phyloP scores from a whole-genome alignment of 2,329 filamentous ascomycete species.

The Exophiala calicioides region DNA sequence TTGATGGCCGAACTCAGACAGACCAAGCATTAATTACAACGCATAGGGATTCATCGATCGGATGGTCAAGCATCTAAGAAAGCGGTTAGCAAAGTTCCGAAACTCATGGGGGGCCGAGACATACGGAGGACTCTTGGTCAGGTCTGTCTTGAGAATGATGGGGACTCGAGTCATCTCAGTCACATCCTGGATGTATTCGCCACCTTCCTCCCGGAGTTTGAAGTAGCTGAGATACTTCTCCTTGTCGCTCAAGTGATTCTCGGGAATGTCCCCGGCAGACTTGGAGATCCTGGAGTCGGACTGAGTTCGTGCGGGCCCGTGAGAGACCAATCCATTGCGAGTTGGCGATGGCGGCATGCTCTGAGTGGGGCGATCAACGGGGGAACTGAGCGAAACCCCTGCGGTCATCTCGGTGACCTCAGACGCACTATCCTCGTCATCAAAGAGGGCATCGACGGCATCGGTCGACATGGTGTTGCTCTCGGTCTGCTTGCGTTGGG shows the following conservation, averaged over 20 bases:
- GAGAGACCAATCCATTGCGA: conserved; percentile 67
- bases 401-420: conserved; percentile 90
- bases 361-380: conserved; percentile 82
- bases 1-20: too few species aligned
- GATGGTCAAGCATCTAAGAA: conserved; percentile 50
- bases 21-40: conserved; percentile 37
- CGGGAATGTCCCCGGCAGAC: conserved; percentile 65
- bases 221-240: conserved; percentile 95
- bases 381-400: conserved; percentile 75
- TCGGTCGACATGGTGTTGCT: conserved; percentile 92
- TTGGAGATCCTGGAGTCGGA: conserved; percentile 90
- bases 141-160: conserved; percentile 97
- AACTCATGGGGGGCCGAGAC: conserved; percentile 46
- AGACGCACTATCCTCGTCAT: conserved; percentile 84
- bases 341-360: conserved; percentile 91
- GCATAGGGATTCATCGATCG: conserved; percentile 55
- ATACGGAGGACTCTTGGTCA: conserved; percentile 99
- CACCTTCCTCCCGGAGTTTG: conserved; percentile 84
- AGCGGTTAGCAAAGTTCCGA: conserved; percentile 30
- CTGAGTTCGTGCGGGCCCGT: conserved; percentile 78
- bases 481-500: conserved; percentile 88
- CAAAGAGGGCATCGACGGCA: conserved; percentile 92
- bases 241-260: conserved; percentile 83
- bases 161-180: conserved; percentile 96
- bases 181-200: conserved; percentile 97